phyloP scores from a whole-genome alignment of 768 basidiomycete species.

The Tephrocybe sp. region DNA sequence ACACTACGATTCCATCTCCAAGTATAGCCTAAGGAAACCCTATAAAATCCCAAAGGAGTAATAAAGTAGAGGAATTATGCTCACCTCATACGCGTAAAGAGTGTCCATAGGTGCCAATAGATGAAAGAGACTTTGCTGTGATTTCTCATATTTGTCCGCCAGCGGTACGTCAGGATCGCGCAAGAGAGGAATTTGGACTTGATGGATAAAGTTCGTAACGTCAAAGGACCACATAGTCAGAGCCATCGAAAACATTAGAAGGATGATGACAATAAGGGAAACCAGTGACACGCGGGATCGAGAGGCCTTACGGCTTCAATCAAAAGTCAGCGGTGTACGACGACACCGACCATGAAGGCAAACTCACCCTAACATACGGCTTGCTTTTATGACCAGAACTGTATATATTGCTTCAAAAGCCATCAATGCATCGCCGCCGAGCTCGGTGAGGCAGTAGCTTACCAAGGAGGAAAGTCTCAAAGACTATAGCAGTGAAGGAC shows the following conservation, averaged over 20 bases:
- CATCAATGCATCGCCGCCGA: not conserved
- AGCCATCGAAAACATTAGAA: constrained; percentile 11
- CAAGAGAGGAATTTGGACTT: constrained; percentile 8
- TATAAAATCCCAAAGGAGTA: not conserved
- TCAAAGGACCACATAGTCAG: constrained; percentile 11
- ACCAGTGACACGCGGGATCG: not conserved
- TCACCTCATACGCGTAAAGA: constrained; percentile 8
- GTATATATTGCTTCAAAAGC: not conserved
- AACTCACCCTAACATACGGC: too few species aligned
- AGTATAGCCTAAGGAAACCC: constrained; percentile 3
- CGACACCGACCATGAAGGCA: too few species aligned
- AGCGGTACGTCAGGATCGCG: constrained; percentile 2
- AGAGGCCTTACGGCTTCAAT: too few species aligned
- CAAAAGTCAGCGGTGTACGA: too few species aligned
- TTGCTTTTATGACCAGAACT: not conserved
- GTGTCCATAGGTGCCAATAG: constrained; percentile 3
- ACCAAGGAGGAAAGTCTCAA: not conserved
- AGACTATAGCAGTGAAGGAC: not conserved
- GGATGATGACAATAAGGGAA: constrained; percentile 6
- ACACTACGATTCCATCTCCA: constrained; percentile 10
- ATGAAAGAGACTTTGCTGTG: not conserved
- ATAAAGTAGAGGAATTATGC: not conserved
- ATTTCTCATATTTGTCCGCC: constrained; percentile 7
- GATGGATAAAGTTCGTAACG: constrained; percentile 6
- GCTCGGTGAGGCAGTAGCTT: not conserved